Percentiles rank a stretch among this genome's conserved stretches.
Conservation (phyloP, 2,329 filamentous ascomycete genomes). For the Lithohypha guttulata region DNA sequence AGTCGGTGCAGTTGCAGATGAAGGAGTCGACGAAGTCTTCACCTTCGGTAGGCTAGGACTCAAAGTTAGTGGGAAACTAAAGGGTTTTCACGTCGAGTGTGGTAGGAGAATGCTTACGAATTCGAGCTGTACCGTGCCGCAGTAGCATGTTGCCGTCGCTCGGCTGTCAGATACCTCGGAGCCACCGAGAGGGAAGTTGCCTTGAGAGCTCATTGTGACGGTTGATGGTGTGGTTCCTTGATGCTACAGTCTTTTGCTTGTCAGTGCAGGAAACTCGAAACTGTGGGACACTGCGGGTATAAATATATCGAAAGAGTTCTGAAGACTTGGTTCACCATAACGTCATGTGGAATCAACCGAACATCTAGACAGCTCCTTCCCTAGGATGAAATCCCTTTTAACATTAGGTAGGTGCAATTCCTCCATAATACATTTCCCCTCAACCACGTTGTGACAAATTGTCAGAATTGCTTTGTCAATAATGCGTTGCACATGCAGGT, state of each 20-base stretch:
- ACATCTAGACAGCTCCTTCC: too few relatives aligned
- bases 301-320: too few relatives aligned
- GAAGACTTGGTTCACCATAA: too few relatives aligned
- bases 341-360: too few relatives aligned
- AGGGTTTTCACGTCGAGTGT: not conserved
- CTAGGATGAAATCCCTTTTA: too few relatives aligned
- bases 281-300: too few relatives aligned
- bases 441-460: too few relatives aligned
- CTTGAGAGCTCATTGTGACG: not conserved
- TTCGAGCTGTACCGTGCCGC: constrained; percentile 44
- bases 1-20: constrained; percentile 52
- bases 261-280: too few relatives aligned
- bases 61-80: not conserved
- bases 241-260: not conserved
- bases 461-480: too few relatives aligned
- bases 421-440: too few relatives aligned
- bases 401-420: too few relatives aligned
- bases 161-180: constrained; percentile 34
- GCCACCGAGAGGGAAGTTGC: constrained; percentile 30
- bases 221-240: not conserved
- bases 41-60: constrained; percentile 34
- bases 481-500: too few relatives aligned
- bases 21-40: constrained; percentile 41
- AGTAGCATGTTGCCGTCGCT: constrained; percentile 50
- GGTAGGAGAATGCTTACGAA: constrained; percentile 34